Evolutionary conservation across 495 filamentous ascomycete genomes (phyloP).

Genomic region (Aspergillus steynii): DNA sequence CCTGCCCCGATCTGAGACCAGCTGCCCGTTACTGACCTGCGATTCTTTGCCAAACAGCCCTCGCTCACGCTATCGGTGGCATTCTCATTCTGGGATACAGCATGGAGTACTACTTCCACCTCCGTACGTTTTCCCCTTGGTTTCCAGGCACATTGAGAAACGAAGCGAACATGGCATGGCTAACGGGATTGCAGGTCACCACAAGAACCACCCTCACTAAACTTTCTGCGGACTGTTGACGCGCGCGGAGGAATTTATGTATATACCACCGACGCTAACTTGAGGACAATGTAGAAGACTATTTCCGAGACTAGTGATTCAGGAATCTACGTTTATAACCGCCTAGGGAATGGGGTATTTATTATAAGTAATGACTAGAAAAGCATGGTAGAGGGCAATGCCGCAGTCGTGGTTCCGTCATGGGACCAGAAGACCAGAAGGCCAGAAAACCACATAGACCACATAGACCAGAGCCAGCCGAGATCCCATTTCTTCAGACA

Average conservation of each 20-base stretch:
- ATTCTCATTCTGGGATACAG: slow-evolving; percentile 82
- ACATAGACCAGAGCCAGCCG: no score
- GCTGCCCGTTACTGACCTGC: slow-evolving; percentile 6
- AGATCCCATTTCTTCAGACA: no score
- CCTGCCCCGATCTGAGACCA: neutral
- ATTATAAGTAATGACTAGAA: neutral
- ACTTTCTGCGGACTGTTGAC: slow-evolving; percentile 22
- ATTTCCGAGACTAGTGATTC: slow-evolving; percentile 15
- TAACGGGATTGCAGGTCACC: slow-evolving; percentile 67
- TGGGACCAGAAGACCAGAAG: no score
- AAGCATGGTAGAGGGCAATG: no score
- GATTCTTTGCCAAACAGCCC: slow-evolving; percentile 54
- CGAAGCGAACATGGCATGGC: slow-evolving; percentile 5
- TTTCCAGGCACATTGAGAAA: neutral
- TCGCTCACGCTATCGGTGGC: slow-evolving; percentile 78
- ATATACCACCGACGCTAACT: slow-evolving; percentile 39
- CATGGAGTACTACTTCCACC: slow-evolving; percentile 99
- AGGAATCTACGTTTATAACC: neutral
- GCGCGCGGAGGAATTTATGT: slow-evolving; percentile 39
- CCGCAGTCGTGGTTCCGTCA: no score
- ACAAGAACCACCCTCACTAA: slow-evolving; percentile 99
- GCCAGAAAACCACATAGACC: no score
- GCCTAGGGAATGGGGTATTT: neutral
- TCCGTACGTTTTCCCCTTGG: slow-evolving; percentile 65
- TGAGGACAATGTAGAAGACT: slow-evolving; percentile 32